A percentile compares a stretch with the other conserved stretches of the same genome.
Conservation (phyloP, 1,284 basidiomycete genomes). For the Moniliophthora roreri region DNA sequence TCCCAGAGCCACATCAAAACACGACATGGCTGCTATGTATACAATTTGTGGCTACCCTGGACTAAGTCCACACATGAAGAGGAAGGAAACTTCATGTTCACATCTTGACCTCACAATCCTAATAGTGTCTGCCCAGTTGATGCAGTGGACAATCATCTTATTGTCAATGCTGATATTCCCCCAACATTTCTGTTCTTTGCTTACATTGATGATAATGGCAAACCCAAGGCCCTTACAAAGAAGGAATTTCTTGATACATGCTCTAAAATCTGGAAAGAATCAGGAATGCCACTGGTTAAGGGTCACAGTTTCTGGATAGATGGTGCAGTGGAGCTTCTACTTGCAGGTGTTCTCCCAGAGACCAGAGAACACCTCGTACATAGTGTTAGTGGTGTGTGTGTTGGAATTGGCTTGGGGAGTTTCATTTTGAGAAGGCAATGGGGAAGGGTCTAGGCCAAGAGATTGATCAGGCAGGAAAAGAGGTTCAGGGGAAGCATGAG, state of each 20-base stretch:
- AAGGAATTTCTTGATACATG: conserved; percentile 21
- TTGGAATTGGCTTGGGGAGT: too few species aligned
- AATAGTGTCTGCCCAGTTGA: background rate
- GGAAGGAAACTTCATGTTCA: background rate
- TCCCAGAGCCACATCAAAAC: too few species aligned
- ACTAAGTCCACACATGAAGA: conserved; percentile 7
- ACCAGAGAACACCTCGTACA: too few species aligned
- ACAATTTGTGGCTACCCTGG: conserved; percentile 3
- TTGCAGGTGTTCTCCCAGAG: conserved; percentile 31
- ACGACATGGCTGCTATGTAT: background rate
- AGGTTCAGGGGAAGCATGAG: too few species aligned
- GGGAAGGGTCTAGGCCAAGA: too few species aligned
- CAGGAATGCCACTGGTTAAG: conserved; percentile 17
- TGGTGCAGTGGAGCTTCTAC: conserved; percentile 30
- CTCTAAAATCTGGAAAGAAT: conserved; percentile 23
- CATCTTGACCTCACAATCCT: background rate
- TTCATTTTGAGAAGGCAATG: too few species aligned
- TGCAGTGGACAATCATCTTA: background rate
- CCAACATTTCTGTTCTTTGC: conserved; percentile 19
- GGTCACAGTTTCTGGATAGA: conserved; percentile 38
- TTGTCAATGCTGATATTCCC: background rate
- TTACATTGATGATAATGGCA: conserved; percentile 3
- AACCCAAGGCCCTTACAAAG: conserved; percentile 17
- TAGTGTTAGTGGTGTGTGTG: too few species aligned
- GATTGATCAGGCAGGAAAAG: too few species aligned